Conservation (phyloP, 1,284 basidiomycete species). For the Trichosporon coremiiforme region DNA sequence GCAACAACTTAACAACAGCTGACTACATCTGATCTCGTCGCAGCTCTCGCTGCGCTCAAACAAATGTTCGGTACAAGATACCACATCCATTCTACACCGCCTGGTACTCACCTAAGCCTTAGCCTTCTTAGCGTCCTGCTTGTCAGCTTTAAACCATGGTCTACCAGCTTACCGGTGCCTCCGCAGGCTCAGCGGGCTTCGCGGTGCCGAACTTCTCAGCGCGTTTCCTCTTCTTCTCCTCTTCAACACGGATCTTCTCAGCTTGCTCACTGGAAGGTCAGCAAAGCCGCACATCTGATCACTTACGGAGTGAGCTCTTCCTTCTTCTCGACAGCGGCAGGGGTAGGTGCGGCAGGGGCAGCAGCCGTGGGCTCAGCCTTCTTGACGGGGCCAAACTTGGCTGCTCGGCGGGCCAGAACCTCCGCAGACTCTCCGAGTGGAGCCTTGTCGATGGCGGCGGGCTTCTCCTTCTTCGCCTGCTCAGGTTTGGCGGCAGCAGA, state of each 20-base stretch:
- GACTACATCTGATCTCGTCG: not conserved
- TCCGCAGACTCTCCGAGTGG: conserved; percentile 47
- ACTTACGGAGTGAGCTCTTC: conserved; percentile 47
- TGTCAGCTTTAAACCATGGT: conserved; percentile 1
- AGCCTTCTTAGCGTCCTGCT: conserved; percentile 50
- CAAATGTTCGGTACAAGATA: not conserved
- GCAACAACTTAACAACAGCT: not conserved
- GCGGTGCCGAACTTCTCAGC: conserved; percentile 55
- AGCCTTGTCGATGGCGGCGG: conserved; percentile 41
- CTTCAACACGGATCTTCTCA: conserved; percentile 48
- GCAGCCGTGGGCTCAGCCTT: conserved; percentile 34
- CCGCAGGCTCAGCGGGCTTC: conserved; percentile 23
- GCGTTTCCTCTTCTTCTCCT: conserved; percentile 59
- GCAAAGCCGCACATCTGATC: not conserved
- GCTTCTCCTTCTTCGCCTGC: conserved; percentile 31
- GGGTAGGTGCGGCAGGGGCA: conserved; percentile 11
- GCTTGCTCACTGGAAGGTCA: conserved; percentile 41
- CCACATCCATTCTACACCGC: not conserved
- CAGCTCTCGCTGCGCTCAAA: not conserved
- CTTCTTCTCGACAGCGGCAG: conserved; percentile 30
- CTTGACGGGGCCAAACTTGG: conserved; percentile 52
- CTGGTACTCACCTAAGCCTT: conserved; percentile 50
- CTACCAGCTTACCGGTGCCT: conserved; percentile 39
- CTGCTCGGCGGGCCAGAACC: conserved; percentile 49
- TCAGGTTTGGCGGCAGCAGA: conserved; percentile 26